Conservation (phyloP, 129 eudicot species). For the Artemisia tridentata region DNA sequence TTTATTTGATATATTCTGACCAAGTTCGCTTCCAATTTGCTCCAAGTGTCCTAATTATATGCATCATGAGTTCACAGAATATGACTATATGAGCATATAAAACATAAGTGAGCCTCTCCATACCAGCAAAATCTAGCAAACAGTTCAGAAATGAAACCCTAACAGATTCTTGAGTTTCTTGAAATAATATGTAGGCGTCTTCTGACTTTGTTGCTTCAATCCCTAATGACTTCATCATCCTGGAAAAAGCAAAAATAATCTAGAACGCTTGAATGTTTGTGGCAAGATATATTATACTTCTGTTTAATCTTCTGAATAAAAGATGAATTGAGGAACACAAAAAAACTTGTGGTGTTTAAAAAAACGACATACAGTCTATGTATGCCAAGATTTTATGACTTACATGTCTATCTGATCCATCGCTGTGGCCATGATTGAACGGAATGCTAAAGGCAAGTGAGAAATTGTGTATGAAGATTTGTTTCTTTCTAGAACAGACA, state of each 20-base stretch:
- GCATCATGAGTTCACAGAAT: constrained; percentile 24
- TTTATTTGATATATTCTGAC: constrained; percentile 46
- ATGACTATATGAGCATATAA: not conserved
- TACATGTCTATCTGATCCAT: constrained; percentile 87
- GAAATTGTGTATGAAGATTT: constrained; percentile 89
- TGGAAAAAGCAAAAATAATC: constrained; percentile 24
- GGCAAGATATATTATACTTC: not conserved
- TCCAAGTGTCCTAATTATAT: constrained; percentile 70
- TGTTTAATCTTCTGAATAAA: not conserved
- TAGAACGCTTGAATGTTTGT: not conserved
- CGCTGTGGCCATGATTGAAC: constrained; percentile 71
- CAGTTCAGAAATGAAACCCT: constrained; percentile 87
- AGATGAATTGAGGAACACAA: not conserved
- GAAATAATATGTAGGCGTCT: constrained; percentile 69
- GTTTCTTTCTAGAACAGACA: constrained; percentile 89
- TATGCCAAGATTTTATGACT: constrained; percentile 29
- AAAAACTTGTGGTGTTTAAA: not conserved
- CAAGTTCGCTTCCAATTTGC: constrained; percentile 71
- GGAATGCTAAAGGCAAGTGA: constrained; percentile 85
- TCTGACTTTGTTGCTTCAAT: constrained; percentile 76
- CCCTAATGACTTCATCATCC: constrained; percentile 79
- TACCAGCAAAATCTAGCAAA: constrained; percentile 91
- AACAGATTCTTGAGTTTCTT: constrained; percentile 90
- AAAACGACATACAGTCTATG: not conserved
- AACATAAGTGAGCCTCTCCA: constrained; percentile 19